Conservation (phyloP, 306 rosid species). For the Malus fusca region DNA sequence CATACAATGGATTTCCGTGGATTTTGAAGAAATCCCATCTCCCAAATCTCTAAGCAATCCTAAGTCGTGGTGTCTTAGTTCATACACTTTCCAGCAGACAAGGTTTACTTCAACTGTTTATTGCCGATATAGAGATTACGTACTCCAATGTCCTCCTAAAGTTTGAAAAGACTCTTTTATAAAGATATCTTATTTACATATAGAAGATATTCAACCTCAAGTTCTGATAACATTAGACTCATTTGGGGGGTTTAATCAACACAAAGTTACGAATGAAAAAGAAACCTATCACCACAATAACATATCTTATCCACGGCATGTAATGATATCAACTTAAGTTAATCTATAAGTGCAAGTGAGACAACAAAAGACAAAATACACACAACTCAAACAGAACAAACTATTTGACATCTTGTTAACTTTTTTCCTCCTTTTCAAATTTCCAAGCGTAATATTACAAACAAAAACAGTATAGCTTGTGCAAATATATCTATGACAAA, state of each 20-base stretch:
- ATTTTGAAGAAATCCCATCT: not conserved
- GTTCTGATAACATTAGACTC: not conserved
- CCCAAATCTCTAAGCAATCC: not conserved
- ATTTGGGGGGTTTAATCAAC: not conserved
- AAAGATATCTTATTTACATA: too few relatives aligned
- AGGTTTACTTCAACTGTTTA: not conserved
- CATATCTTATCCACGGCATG: not conserved
- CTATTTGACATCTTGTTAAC: not conserved
- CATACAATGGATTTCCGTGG: not conserved
- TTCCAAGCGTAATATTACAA: not conserved
- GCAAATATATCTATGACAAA: not conserved
- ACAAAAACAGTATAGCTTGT: not conserved
- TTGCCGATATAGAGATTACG: not conserved
- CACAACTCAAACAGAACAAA: not conserved
- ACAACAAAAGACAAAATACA: not conserved
- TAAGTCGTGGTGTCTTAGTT: not conserved
- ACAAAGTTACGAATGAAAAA: not conserved
- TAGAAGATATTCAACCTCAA: not conserved
- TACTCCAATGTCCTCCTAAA: not conserved
- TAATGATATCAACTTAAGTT: not conserved
- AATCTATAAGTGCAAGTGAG: not conserved
- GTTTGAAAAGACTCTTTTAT: too few relatives aligned
- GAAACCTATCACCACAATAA: not conserved
- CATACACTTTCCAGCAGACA: not conserved
- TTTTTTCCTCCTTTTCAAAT: not conserved